A percentile compares a stretch with the other conserved stretches of the same genome.
phyloP scores from a whole-genome alignment of 768 basidiomycete genomes.

The Tulasnella sp. region DNA sequence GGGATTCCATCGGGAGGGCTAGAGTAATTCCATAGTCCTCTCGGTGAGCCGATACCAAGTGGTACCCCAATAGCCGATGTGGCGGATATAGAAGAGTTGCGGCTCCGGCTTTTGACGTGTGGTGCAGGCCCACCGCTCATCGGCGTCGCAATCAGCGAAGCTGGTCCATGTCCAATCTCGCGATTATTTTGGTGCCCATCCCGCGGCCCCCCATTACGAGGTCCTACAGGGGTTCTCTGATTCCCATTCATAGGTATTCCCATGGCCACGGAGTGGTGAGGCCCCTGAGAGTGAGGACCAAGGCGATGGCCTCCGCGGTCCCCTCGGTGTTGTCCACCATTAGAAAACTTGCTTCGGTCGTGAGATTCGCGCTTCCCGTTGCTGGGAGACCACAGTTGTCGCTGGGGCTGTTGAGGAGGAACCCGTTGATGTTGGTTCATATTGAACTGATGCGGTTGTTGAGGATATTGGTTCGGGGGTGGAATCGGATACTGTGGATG shows the following conservation, averaged over 20 bases:
- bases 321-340: slow-evolving; percentile 25
- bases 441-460: slow-evolving; percentile 32
- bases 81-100: slow-evolving; percentile 5
- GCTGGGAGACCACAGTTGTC: slow-evolving; percentile 25
- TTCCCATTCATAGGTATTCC: too few relatives aligned
- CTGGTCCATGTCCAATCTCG: neutral
- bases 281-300: neutral
- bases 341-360: too few relatives aligned
- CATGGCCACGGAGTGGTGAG: too few relatives aligned
- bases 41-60: neutral
- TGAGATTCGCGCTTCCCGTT: slow-evolving; percentile 22
- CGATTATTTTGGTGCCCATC: too few relatives aligned
- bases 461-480: slow-evolving; percentile 17
- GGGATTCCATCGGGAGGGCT: too few relatives aligned
- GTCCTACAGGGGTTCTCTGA: too few relatives aligned
- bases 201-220: too few relatives aligned
- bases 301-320: slow-evolving; percentile 18
- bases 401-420: slow-evolving; percentile 28
- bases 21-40: neutral
- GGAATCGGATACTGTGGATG: slow-evolving; percentile 22
- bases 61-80: neutral
- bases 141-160: slow-evolving; percentile 6
- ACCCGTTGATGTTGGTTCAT: slow-evolving; percentile 30
- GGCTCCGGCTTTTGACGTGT: neutral
- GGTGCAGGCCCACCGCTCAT: neutral